These are phyloP conservation scores for Glycyrrhiza uralensis DNA, from an alignment of 306 rosid genomes.

Conservation along the genomic window DNA sequence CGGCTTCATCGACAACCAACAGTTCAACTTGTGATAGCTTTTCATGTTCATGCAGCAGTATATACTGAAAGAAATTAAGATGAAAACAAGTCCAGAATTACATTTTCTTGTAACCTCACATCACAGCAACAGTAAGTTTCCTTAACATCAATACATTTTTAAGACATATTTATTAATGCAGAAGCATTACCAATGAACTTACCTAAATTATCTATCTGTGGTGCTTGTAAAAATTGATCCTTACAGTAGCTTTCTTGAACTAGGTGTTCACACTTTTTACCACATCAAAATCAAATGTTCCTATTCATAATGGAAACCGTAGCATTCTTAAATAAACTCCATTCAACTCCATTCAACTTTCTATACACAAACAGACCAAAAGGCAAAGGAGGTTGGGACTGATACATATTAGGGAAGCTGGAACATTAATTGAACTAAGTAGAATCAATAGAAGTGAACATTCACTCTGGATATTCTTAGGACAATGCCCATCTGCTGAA, in stretches of 20 bases:
- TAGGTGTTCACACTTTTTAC: constrained; percentile 57
- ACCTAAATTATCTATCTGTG: constrained; percentile 92
- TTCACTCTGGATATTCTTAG: no score
- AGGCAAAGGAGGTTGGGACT: neutral
- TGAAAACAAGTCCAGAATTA: neutral
- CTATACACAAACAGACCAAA: neutral
- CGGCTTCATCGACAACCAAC: constrained; percentile 90
- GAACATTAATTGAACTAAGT: neutral
- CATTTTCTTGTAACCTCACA: neutral
- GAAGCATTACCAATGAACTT: neutral
- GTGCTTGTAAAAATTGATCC: constrained; percentile 75
- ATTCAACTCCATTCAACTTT: neutral
- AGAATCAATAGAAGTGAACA: no score
- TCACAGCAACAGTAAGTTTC: constrained; percentile 4
- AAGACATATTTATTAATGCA: neutral
- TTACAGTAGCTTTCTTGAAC: constrained; percentile 61
- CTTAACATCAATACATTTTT: neutral
- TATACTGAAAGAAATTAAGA: constrained; percentile 56
- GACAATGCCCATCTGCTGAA: no score
- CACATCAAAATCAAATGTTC: constrained; percentile 75
- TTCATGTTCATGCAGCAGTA: constrained; percentile 79
- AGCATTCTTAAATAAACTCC: neutral
- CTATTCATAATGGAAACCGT: constrained; percentile 35
- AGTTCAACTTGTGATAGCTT: constrained; percentile 92
- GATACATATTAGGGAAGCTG: neutral